phyloP scores from a whole-genome alignment of 208 protist species.

The Trichomonas vaginalis region DNA sequence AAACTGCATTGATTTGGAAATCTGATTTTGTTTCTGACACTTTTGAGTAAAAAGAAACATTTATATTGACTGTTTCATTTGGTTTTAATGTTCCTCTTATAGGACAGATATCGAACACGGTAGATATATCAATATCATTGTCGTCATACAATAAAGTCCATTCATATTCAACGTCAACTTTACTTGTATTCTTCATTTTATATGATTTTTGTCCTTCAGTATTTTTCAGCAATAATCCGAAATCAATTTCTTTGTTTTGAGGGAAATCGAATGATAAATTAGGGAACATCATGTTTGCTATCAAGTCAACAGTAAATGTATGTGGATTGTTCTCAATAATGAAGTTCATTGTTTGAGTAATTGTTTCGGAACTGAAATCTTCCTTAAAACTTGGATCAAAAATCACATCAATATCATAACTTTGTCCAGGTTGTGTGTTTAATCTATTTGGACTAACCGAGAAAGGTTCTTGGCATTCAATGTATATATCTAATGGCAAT shows the following conservation, averaged over 20 bases:
- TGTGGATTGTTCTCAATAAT: neutral
- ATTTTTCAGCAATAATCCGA: neutral
- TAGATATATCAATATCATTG: neutral
- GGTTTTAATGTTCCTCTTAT: neutral
- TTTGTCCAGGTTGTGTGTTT: neutral
- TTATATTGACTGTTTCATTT: neutral
- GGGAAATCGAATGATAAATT: neutral
- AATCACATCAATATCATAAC: neutral
- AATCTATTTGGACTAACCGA: neutral
- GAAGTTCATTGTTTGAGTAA: neutral
- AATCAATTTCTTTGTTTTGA: neutral
- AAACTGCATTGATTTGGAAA: neutral
- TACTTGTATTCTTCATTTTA: neutral
- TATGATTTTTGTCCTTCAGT: neutral
- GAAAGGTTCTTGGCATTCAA: neutral
- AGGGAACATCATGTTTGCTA: neutral
- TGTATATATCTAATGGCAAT: neutral
- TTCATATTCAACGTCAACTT: neutral
- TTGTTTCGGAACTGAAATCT: neutral
- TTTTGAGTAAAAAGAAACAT: neutral
- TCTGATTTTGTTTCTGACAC: neutral
- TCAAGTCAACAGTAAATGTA: neutral
- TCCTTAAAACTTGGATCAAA: constrained; percentile 6
- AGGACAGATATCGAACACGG: neutral
- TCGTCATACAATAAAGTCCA: neutral